Evolutionary conservation across 73 alveolate genomes (phyloP).

Genomic region (Tetrahymena thermophila): DNA sequence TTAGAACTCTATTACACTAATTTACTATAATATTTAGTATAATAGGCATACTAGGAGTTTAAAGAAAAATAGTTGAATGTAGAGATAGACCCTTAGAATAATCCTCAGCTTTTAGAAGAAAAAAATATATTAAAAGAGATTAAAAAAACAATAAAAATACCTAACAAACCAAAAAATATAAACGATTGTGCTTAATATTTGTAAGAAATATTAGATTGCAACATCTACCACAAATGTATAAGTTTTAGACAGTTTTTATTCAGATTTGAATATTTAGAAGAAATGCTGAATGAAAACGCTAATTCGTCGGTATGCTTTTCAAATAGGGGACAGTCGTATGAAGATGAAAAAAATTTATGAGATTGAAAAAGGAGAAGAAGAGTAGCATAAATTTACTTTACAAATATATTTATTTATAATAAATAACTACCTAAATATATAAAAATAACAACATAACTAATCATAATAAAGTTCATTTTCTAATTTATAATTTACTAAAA

Average conservation of each 20-base stretch:
- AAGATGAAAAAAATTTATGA: not conserved
- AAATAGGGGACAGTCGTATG: not conserved
- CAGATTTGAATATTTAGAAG: not conserved
- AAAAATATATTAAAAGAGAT: not conserved
- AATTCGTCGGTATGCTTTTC: not conserved
- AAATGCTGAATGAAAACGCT: not conserved
- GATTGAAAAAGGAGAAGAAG: not conserved
- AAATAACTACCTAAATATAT: not conserved
- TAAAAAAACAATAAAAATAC: not conserved
- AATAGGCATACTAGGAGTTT: not conserved
- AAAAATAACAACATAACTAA: no score
- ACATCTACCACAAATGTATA: not conserved
- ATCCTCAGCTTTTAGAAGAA: not conserved
- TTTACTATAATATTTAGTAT: not conserved
- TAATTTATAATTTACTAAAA: no score
- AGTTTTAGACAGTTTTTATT: not conserved
- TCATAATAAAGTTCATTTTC: no score
- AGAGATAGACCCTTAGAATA: not conserved
- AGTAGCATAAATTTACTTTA: not conserved
- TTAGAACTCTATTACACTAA: not conserved
- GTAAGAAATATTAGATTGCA: not conserved
- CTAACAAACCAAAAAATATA: not conserved
- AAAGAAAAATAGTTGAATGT: not conserved
- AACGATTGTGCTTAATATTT: not conserved
- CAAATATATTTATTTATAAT: not conserved